These are phyloP conservation scores for Cymbidium sinense DNA, from an alignment of 106 monocot genomes.

Conservation along the genomic window DNA sequence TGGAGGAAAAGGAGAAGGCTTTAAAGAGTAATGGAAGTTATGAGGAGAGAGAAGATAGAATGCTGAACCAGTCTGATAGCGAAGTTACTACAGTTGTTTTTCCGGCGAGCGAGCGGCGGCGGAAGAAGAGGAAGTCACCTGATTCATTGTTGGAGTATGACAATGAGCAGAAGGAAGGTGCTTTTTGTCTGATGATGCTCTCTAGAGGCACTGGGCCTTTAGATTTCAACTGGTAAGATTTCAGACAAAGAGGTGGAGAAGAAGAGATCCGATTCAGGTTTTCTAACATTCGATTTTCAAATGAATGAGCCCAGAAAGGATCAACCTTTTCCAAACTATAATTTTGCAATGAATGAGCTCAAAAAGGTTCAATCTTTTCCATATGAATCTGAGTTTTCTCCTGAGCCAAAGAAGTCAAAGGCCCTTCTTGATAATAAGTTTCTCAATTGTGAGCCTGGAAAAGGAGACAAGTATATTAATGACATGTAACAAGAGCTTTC, in stretches of 20 bases:
- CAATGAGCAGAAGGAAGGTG: not conserved
- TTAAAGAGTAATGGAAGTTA: not conserved
- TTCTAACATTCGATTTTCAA: no score
- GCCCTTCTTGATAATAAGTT: not conserved
- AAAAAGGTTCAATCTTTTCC: conserved; percentile 1
- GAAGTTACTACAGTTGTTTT: not conserved
- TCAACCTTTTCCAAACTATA: not conserved
- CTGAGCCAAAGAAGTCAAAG: not conserved
- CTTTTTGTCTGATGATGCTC: conserved; percentile 14
- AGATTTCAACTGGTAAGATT: no score
- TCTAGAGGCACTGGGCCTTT: not conserved
- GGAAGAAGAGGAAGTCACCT: conserved; percentile 1
- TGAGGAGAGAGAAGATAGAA: not conserved
- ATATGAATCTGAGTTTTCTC: not conserved
- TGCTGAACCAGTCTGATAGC: not conserved
- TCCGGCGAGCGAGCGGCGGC: no score
- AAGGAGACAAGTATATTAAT: not conserved
- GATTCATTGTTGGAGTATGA: not conserved
- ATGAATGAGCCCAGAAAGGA: no score
- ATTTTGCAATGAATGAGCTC: not conserved
- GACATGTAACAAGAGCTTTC: conserved; percentile 10
- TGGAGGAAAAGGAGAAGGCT: not conserved
- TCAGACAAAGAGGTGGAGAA: not conserved
- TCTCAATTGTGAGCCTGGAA: no score
- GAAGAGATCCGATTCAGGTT: not conserved